phyloP scores from a whole-genome alignment of 192 early-diverging fungal genomes.

The Oehlia diaphana region DNA sequence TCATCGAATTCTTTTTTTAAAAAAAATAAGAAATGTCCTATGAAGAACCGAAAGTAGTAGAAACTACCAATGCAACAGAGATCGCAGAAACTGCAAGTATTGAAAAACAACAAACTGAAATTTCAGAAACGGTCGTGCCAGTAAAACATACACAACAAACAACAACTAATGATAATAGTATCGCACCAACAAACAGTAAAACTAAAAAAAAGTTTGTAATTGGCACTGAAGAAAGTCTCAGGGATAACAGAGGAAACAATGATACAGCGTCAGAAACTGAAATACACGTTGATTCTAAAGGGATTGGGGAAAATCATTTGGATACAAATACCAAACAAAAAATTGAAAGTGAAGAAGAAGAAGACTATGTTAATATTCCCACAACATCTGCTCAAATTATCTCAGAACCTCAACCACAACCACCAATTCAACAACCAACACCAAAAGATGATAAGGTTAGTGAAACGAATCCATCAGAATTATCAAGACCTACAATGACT shows the following conservation, averaged over 20 bases:
- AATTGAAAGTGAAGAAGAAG: not conserved
- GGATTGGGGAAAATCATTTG: not conserved
- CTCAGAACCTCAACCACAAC: not conserved
- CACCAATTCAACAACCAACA: not conserved
- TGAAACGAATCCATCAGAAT: not conserved
- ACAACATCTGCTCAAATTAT: not conserved
- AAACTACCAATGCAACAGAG: not conserved
- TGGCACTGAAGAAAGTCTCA: not conserved
- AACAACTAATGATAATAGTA: not conserved
- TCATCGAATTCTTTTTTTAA: not conserved
- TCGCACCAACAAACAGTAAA: not conserved
- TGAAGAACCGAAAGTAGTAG: not conserved
- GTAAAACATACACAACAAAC: not conserved
- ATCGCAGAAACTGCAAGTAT: not conserved
- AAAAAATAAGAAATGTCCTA: not conserved
- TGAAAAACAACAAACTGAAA: not conserved
- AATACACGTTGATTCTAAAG: not conserved
- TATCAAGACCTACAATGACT: not conserved
- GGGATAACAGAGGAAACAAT: not conserved
- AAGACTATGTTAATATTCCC: too few species aligned
- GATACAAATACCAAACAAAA: slow-evolving; percentile 16
- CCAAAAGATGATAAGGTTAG: not conserved
- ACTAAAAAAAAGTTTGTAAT: slow-evolving; percentile 4
- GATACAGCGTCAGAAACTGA: not conserved
- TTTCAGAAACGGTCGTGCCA: not conserved